Evolutionary conservation across 441 rosid species (phyloP).

Genomic region (Corymbia calophylla): DNA sequence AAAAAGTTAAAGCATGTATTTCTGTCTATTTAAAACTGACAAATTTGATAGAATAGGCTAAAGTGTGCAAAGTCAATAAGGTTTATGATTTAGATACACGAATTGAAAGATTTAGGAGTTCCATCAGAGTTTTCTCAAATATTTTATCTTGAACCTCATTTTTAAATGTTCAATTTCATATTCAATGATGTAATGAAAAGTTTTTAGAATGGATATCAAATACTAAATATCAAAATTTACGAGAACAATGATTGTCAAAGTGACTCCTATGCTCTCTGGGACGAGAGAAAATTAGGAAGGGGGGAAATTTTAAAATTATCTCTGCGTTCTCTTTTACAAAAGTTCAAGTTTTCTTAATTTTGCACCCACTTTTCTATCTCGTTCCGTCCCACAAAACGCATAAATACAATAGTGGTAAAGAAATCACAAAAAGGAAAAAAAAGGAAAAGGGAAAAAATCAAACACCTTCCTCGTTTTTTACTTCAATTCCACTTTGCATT

Average conservation of each 20-base stretch:
- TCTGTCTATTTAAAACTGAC: background rate
- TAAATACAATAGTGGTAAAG: background rate
- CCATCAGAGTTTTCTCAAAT: rapidly evolving
- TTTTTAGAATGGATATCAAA: background rate
- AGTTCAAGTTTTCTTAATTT: background rate
- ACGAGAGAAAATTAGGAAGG: background rate
- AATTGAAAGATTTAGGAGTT: background rate
- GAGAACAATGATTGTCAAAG: background rate
- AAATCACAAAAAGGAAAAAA: rapidly evolving
- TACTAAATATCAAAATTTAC: background rate
- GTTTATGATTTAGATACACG: background rate
- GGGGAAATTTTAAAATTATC: background rate
- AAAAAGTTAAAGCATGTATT: background rate
- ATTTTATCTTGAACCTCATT: background rate
- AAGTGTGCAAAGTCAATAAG: background rate
- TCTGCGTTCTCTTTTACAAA: background rate
- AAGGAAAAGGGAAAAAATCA: background rate
- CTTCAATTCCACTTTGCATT: background rate
- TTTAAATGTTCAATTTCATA: background rate
- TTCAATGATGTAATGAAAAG: background rate
- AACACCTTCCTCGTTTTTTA: background rate
- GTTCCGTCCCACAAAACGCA: background rate
- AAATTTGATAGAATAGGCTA: background rate
- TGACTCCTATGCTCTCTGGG: background rate
- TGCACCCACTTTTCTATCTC: background rate